phyloP scores from a whole-genome alignment of 139 green algal genomes.

The Closterium sp. region DNA sequence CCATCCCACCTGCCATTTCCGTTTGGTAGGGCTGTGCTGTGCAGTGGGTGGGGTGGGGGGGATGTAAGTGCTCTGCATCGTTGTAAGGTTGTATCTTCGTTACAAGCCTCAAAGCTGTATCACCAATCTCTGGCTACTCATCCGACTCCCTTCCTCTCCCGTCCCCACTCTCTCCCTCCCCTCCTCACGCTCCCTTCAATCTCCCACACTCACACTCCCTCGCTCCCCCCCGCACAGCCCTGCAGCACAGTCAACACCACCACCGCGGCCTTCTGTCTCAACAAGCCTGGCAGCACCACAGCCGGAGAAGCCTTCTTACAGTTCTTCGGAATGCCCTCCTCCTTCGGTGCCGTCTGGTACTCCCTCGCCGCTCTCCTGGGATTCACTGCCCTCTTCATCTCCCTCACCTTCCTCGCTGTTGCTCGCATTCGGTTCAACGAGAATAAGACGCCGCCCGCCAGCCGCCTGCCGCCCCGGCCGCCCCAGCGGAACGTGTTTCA shows the following conservation, averaged over 20 bases:
- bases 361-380: not conserved
- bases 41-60: no score
- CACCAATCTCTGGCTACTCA: no score
- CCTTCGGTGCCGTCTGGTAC: slow-evolving; percentile 9
- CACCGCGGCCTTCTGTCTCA: not conserved
- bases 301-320: not conserved
- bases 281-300: not conserved
- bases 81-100: no score
- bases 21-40: no score
- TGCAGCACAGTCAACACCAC: not conserved
- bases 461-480: not conserved
- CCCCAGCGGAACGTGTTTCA: not conserved
- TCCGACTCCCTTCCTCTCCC: no score
- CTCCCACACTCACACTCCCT: not conserved
- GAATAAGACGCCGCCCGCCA: not conserved
- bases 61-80: no score
- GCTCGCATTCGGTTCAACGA: slow-evolving; percentile 2
- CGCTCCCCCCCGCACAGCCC: not conserved
- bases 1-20: no score
- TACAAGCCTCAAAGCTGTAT: no score
- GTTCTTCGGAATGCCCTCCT: not conserved
- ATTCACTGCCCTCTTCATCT: slow-evolving; percentile 23
- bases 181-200: not conserved
- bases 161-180: not conserved
- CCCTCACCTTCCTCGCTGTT: slow-evolving; percentile 27